Base-by-base conservation (phyloP, 179 eudicot genomes). In the Corrigiola litoralis region DNA sequence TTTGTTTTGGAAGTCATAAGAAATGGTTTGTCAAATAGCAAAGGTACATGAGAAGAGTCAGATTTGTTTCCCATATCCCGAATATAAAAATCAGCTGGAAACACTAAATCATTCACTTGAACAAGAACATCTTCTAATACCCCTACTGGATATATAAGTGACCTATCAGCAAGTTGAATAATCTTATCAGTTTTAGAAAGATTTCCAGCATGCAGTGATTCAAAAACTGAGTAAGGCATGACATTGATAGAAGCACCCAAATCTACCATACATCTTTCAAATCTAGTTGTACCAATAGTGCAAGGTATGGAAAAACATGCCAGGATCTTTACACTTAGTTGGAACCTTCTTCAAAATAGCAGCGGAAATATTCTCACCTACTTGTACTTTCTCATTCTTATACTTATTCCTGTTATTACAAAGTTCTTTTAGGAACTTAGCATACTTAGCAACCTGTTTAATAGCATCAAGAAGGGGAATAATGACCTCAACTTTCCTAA, bases 401-500 rank as follows among this genome's bases (percentile, higher is more conserved):
- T 44, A 2, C 2, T 58, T 23, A 7, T 33, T 58, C 31, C 38
- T 58, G 23, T 58, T 36, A 6, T 28, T 56, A 10, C 61, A 59
- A 3, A 59, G 23, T 13, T 41, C 36, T 25, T 59, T 59, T 5
- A 59, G n/a, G 40, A 59, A 41, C 14, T 59, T 59, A 23, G 63
- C 36, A 59, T 59, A 59, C 14, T 23, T 38, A 24, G 49, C 23
- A 13, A 59, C 24, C 4, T 57, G 61, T 57, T 57, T 57, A 1
- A 57, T 57, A 17, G 46, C 61, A 37, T 57, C 61, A 33, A 57
- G 61, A 7, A 34, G 27, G 36, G 61, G 61, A 34, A 57, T 34
- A 23, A 34, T 57, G 11, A 57, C 24, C 20, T 57, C 46, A 17
- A 57, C 61, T n/a, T 57, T 33, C 44, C 61, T 57, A 57, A 33